Conservation (phyloP, 1,284 basidiomycete species). For the Schizophyllum amplum region DNA sequence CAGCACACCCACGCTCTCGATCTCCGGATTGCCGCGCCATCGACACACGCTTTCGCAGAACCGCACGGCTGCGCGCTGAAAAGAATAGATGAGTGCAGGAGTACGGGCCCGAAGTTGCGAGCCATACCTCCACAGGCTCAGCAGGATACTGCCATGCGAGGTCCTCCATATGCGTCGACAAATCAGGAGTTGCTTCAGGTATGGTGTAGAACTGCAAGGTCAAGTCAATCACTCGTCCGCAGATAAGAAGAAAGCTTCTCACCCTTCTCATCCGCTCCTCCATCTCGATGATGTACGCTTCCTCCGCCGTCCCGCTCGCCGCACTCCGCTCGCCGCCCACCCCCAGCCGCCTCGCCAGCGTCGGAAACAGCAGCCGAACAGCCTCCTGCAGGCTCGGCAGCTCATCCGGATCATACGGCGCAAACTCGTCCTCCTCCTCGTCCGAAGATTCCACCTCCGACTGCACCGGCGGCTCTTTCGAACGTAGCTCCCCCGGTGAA, state of each 20-base stretch:
- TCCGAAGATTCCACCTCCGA: slow-evolving; percentile 17
- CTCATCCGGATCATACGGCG: slow-evolving; percentile 68
- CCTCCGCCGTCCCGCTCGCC: slow-evolving; percentile 39
- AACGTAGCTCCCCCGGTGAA: no score
- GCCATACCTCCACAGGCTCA: slow-evolving; percentile 54
- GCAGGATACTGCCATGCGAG: slow-evolving; percentile 72
- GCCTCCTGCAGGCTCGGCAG: slow-evolving; percentile 62
- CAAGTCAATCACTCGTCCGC: neutral
- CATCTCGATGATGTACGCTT: slow-evolving; percentile 60
- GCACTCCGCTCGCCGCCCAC: slow-evolving; percentile 19
- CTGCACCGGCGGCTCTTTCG: no score
- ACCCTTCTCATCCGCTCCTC: slow-evolving; percentile 58
- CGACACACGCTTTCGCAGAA: slow-evolving; percentile 73
- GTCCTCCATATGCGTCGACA: slow-evolving; percentile 73
- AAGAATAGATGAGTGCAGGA: neutral
- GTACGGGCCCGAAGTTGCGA: neutral
- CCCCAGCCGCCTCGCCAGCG: slow-evolving; percentile 19
- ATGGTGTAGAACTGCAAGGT: slow-evolving; percentile 66
- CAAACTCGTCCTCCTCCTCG: slow-evolving; percentile 35
- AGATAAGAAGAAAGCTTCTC: slow-evolving; percentile 18
- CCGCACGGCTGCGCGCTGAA: slow-evolving; percentile 50
- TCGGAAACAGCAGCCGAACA: slow-evolving; percentile 59
- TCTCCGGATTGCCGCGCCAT: slow-evolving; percentile 75
- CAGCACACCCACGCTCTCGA: slow-evolving; percentile 52
- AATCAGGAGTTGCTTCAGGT: slow-evolving; percentile 56